Base-by-base conservation (phyloP, 2,329 filamentous ascomycete genomes). In the Talaromyces sp. region DNA sequence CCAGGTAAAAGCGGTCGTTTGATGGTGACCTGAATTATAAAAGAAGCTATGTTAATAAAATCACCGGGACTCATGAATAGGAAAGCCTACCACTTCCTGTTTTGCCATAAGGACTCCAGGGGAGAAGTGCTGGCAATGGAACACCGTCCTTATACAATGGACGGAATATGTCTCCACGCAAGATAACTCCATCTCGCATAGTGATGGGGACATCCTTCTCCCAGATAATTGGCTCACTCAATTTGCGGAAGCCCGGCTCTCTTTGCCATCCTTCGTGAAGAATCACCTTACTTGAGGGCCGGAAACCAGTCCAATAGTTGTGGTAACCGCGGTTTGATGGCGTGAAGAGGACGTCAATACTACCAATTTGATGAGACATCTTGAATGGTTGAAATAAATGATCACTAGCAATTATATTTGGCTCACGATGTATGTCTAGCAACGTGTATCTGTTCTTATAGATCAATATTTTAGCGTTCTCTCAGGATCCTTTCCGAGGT, bases 61-160 rank as follows among this genome's bases (percentile, higher is more conserved):
- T n/a, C n/a, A n/a, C n/a, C n/a, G 20, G n/a, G 6, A 6, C 6
- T 22, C 6, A 19, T 39, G 16, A 5, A 19, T 19, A n/a, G 7
- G 17, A 39, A 39, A n/a, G n/a, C 43, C 17, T 22, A 54, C 60
- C 56, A 33, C 36, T 52, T 16, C 64, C 63, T 20, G 60, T 52
- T 36, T 67, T 67, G 17, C 65, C 63, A 54, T 66, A 60, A 11
- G 66, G 52, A 54, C 59, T 57, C 64, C 65, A 62, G 36, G 55
- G 17, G 16, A 63, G 42, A 29, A 67, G 52, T 14, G 64, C 64
- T 2, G 65, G 65, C 6, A 67, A 58, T n/a, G 54, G 58, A 16
- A 49, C 37, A 4, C 51, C n/a, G 24, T 54, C 55, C 14, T 40
- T 46, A 3, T 51, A 27, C 16, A 43, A 41, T 7, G 58, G 58